These are phyloP conservation scores for Diaporthe australafricana DNA, from an alignment of 2,329 filamentous ascomycete species.

Conservation along the genomic window DNA sequence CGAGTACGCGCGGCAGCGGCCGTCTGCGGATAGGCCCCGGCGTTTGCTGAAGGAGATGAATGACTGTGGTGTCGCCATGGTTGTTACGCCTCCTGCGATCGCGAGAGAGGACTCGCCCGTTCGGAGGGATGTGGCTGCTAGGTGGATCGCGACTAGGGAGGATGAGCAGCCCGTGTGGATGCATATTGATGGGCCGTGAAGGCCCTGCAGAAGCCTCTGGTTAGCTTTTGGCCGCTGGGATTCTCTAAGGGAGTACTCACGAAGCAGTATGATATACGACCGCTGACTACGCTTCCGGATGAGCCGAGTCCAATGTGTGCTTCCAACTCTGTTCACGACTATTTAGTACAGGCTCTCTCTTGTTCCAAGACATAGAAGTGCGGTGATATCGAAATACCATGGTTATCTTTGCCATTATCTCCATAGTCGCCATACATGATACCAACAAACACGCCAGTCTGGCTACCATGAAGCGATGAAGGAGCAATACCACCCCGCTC, in stretches of 20 bases:
- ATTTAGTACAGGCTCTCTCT: background rate
- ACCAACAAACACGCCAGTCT: constrained; percentile 45
- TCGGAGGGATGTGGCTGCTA: constrained; percentile 16
- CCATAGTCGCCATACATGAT: constrained; percentile 44
- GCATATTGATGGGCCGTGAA: constrained; percentile 12
- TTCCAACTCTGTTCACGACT: background rate
- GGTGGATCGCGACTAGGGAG: constrained; percentile 22
- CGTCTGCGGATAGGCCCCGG: constrained; percentile 39
- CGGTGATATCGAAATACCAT: background rate
- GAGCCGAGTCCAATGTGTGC: constrained; percentile 16
- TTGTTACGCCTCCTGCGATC: constrained; percentile 11
- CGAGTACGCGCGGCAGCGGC: constrained; percentile 49
- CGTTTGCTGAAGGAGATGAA: constrained; percentile 25
- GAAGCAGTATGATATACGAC: constrained; percentile 20
- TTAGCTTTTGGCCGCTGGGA: background rate
- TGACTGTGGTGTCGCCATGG: constrained; percentile 14
- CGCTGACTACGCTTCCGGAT: constrained; percentile 11
- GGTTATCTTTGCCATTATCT: constrained; percentile 1
- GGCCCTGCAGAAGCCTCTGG: background rate
- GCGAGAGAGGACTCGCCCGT: constrained; percentile 9
- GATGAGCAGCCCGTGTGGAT: constrained; percentile 27
- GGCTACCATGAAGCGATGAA: constrained; percentile 36
- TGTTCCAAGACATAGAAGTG: too few species aligned
- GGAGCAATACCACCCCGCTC: constrained; percentile 41
- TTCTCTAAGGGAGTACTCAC: background rate